These are phyloP conservation scores for Salvia sclarea DNA, from an alignment of 305 asterid species.

Conservation along the genomic window DNA sequence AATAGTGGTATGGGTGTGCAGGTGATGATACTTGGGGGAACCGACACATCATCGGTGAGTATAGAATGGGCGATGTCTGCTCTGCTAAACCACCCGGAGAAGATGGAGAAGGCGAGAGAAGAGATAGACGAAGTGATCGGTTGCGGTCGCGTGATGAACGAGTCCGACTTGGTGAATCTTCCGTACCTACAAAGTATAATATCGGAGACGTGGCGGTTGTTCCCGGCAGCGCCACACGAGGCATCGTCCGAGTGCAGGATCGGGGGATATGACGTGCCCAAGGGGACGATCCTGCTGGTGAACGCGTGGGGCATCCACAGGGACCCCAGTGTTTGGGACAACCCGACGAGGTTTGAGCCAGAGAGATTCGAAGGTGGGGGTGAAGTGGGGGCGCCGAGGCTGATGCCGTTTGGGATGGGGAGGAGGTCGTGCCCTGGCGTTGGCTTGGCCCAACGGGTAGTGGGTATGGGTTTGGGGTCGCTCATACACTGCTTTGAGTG, in stretches of 20 bases:
- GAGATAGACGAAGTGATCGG: conserved; percentile 40
- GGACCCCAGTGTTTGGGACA: conserved; percentile 44
- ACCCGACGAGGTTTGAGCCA: conserved; percentile 39
- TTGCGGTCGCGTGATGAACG: conserved; percentile 34
- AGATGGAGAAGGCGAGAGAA: conserved; percentile 37
- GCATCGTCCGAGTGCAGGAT: conserved; percentile 40
- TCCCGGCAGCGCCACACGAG: conserved; percentile 39
- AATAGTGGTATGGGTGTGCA: conserved; percentile 12
- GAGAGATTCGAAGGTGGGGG: conserved; percentile 45
- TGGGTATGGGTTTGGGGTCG: conserved; percentile 41
- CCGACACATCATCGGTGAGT: conserved; percentile 44
- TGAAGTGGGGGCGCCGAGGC: conserved; percentile 28
- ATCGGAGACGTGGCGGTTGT: conserved; percentile 39
- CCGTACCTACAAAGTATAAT: conserved; percentile 21
- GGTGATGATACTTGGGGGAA: conserved; percentile 46
- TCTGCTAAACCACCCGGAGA: conserved; percentile 44
- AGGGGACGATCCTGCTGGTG: conserved; percentile 38
- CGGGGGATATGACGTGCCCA: conserved; percentile 38
- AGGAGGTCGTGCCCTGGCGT: conserved; percentile 45
- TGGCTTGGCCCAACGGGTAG: conserved; percentile 36
- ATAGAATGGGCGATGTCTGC: conserved; percentile 54
- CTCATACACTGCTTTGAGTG: conserved; percentile 49
- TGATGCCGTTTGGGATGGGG: conserved; percentile 47
- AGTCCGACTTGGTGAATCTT: conserved; percentile 34
- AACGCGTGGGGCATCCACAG: conserved; percentile 49